Evolutionary conservation across 371 early-diverging fungal genomes (phyloP).

Genomic region (Syncephalastrum monosporum): DNA sequence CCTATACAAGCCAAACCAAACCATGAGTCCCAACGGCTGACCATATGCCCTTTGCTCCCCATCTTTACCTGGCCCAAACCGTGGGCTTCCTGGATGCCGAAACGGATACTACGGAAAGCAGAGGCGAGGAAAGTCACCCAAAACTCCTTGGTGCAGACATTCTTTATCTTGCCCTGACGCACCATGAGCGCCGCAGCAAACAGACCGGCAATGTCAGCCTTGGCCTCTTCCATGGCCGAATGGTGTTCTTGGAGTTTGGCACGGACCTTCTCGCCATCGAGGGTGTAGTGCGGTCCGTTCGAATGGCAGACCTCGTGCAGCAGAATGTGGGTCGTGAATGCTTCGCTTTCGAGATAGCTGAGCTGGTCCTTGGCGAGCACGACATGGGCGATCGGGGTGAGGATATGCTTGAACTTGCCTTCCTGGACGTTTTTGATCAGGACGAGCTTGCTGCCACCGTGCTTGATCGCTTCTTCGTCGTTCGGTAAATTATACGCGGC

Average conservation of each 20-base stretch:
- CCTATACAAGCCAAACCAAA: slow-evolving; percentile 10
- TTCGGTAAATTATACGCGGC: slow-evolving; percentile 87
- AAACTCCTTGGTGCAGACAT: slow-evolving; percentile 63
- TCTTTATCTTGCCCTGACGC: slow-evolving; percentile 58
- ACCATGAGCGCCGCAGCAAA: slow-evolving; percentile 73
- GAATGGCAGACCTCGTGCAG: slow-evolving; percentile 82
- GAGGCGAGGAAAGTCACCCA: slow-evolving; percentile 80
- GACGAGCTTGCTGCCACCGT: slow-evolving; percentile 75
- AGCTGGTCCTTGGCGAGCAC: slow-evolving; percentile 61
- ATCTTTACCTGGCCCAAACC: slow-evolving; percentile 70
- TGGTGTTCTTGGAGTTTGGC: slow-evolving; percentile 71
- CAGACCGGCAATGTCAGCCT: slow-evolving; percentile 80
- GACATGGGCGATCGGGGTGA: slow-evolving; percentile 64
- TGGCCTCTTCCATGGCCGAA: slow-evolving; percentile 81
- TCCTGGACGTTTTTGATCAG: slow-evolving; percentile 84
- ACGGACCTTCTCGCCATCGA: slow-evolving; percentile 65
- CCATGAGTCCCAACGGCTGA: background rate
- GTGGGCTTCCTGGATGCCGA: slow-evolving; percentile 80
- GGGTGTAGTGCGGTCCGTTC: slow-evolving; percentile 73
- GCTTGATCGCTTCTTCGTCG: slow-evolving; percentile 75
- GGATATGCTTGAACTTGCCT: slow-evolving; percentile 69
- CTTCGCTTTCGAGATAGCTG: slow-evolving; percentile 60
- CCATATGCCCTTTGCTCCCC: background rate
- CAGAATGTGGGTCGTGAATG: slow-evolving; percentile 78
- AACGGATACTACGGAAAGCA: slow-evolving; percentile 79